phyloP scores from a whole-genome alignment of 2,329 filamentous ascomycete species.

The Fusarium sp. region DNA sequence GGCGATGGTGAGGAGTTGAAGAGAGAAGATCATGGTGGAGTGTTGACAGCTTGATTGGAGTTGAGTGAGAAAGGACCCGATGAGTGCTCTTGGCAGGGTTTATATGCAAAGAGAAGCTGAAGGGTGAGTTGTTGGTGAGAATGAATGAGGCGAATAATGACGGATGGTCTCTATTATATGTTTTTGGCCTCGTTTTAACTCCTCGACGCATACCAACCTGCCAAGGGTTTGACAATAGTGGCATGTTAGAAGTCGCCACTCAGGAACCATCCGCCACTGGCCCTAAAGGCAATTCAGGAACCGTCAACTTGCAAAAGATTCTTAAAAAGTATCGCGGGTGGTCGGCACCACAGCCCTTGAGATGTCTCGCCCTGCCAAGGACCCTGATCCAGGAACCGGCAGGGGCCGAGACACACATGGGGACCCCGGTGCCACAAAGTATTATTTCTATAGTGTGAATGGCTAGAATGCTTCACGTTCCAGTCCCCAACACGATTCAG shows the following conservation, averaged over 20 bases:
- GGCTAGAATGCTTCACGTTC: neutral
- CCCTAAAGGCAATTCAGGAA: neutral
- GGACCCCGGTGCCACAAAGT: neutral
- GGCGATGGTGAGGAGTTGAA: neutral
- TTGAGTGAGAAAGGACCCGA: neutral
- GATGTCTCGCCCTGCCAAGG: neutral
- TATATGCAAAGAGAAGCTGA: neutral
- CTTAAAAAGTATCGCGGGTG: neutral
- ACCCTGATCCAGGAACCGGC: neutral
- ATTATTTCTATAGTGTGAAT: neutral
- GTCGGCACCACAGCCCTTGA: neutral
- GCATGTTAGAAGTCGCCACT: neutral
- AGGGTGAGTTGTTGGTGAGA: neutral
- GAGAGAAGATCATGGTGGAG: neutral
- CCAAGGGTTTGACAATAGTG: neutral
- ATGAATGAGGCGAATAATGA: neutral
- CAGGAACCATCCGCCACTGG: neutral
- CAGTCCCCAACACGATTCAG: neutral
- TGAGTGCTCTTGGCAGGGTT: neutral
- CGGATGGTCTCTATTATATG: neutral
- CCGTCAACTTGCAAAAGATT: neutral
- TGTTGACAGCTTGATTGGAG: neutral
- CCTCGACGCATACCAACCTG: neutral
- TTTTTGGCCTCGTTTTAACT: neutral
- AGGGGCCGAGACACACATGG: neutral